Conservation (phyloP, 768 basidiomycete species). For the Mrakia hoshinonis region DNA sequence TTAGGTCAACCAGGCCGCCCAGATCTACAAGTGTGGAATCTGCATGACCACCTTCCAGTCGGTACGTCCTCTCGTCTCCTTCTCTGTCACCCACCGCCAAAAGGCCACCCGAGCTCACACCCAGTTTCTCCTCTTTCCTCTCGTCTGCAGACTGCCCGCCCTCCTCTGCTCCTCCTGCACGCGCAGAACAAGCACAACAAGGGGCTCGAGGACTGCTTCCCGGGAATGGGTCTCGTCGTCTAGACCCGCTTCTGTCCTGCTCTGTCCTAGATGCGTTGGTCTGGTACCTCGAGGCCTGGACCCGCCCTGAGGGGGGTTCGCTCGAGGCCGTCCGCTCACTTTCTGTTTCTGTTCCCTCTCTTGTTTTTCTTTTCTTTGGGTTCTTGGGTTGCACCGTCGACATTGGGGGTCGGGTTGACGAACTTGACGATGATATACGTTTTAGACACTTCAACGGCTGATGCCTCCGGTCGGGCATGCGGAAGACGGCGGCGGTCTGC, state of each 20-base stretch:
- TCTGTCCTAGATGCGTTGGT: background rate
- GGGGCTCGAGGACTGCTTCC: conserved; percentile 15
- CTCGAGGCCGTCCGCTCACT: background rate
- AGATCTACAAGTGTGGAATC: conserved; percentile 21
- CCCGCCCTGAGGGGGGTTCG: background rate
- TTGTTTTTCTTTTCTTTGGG: background rate
- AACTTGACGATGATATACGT: too few relatives aligned
- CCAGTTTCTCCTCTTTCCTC: background rate
- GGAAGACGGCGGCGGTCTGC: too few relatives aligned
- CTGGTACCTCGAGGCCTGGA: background rate
- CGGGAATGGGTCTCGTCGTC: background rate
- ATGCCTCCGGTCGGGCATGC: too few relatives aligned
- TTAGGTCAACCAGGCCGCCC: conserved; percentile 26
- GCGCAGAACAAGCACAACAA: conserved; percentile 30
- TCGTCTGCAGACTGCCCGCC: conserved; percentile 17
- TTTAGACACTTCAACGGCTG: too few relatives aligned
- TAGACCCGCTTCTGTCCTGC: background rate
- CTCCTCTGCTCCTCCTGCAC: conserved; percentile 25
- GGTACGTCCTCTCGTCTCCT: background rate
- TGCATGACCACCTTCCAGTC: conserved; percentile 26
- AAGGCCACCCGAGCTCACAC: background rate
- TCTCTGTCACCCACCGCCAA: background rate
- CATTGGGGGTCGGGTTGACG: too few relatives aligned
- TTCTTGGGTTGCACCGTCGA: too few relatives aligned
- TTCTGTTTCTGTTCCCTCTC: background rate